A percentile compares a stretch with the other conserved stretches of the same genome.
These are phyloP conservation scores for Dictyostelium intermedium DNA, from an alignment of 78 protist species.

Conservation along the genomic window DNA sequence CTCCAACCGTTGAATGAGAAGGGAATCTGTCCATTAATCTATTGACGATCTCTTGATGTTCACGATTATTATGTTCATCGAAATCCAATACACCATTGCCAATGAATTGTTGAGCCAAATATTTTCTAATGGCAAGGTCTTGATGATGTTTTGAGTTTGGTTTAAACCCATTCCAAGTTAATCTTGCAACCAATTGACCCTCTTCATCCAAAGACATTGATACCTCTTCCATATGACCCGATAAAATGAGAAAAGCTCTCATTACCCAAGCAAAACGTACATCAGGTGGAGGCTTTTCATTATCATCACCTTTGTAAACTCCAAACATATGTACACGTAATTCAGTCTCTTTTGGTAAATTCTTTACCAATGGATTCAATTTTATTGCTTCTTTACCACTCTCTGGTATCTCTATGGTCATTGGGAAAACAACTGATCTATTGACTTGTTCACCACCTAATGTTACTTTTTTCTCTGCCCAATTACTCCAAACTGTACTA, in stretches of 20 bases:
- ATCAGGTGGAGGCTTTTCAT: slow-evolving; percentile 78
- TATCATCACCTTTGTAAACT: slow-evolving; percentile 79
- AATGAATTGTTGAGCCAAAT: slow-evolving; percentile 34
- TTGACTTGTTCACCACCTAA: slow-evolving; percentile 84
- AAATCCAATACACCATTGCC: slow-evolving; percentile 3
- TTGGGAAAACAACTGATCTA: slow-evolving; percentile 73
- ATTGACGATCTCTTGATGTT: slow-evolving; percentile 4
- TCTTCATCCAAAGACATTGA: slow-evolving; percentile 77
- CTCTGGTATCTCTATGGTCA: slow-evolving; percentile 48
- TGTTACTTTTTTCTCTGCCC: slow-evolving; percentile 80
- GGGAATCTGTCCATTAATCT: slow-evolving; percentile 20
- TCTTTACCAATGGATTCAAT: slow-evolving; percentile 33
- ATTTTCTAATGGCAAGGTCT: slow-evolving; percentile 13
- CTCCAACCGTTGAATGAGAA: slow-evolving; percentile 62
- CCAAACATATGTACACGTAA: slow-evolving; percentile 71
- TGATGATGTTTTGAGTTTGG: slow-evolving; percentile 15
- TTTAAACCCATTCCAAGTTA: slow-evolving; percentile 53
- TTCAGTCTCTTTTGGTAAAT: not conserved
- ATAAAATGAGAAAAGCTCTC: slow-evolving; percentile 63
- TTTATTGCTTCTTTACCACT: slow-evolving; percentile 15
- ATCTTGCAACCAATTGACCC: slow-evolving; percentile 65
- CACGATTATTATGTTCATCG: not conserved
- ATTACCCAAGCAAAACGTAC: slow-evolving; percentile 78
- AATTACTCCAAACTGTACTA: slow-evolving; percentile 48
- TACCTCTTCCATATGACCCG: slow-evolving; percentile 72